Conservation (phyloP, 2,329 filamentous ascomycete species). For the Acrocalymma vagum region DNA sequence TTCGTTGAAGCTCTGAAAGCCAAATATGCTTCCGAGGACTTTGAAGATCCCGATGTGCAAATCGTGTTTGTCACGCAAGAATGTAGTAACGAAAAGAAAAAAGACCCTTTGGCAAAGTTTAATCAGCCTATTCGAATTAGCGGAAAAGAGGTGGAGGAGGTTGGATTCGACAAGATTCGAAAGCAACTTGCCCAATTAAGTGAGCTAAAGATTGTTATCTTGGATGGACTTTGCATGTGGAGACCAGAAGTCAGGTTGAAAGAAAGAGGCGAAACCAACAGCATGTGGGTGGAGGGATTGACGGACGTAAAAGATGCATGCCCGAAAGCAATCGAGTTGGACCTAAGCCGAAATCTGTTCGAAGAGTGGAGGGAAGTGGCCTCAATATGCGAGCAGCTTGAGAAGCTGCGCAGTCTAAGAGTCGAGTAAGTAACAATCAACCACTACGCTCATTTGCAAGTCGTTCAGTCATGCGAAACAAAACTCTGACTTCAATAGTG, state of each 20-base stretch:
- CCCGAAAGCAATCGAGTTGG: slow-evolving; percentile 74
- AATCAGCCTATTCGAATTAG: slow-evolving; percentile 72
- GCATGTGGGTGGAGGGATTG: slow-evolving; percentile 37
- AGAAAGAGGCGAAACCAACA: slow-evolving; percentile 15
- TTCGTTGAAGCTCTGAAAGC: slow-evolving; percentile 82
- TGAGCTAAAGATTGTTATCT: slow-evolving; percentile 80
- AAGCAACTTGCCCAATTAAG: slow-evolving; percentile 78
- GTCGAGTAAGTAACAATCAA: slow-evolving; percentile 77
- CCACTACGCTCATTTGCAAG: too few relatives aligned
- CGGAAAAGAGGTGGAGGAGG: slow-evolving; percentile 87
- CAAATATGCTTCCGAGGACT: slow-evolving; percentile 78
- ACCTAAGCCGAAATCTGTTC: slow-evolving; percentile 86
- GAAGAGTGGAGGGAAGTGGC: slow-evolving; percentile 71
- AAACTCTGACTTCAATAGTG: slow-evolving; percentile 58
- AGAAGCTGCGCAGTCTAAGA: slow-evolving; percentile 71
- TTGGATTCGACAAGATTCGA: slow-evolving; percentile 94
- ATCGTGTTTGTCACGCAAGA: slow-evolving; percentile 38
- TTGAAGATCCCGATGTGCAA: slow-evolving; percentile 44
- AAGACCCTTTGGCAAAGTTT: slow-evolving; percentile 20
- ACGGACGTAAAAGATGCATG: slow-evolving; percentile 64
- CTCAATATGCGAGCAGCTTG: slow-evolving; percentile 75
- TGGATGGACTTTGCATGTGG: slow-evolving; percentile 77
- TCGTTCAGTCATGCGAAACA: not conserved
- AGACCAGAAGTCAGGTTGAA: slow-evolving; percentile 36
- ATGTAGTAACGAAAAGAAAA: slow-evolving; percentile 23